These are phyloP conservation scores for Xylaria intraflava DNA, from an alignment of 495 filamentous ascomycete genomes.

Conservation along the genomic window DNA sequence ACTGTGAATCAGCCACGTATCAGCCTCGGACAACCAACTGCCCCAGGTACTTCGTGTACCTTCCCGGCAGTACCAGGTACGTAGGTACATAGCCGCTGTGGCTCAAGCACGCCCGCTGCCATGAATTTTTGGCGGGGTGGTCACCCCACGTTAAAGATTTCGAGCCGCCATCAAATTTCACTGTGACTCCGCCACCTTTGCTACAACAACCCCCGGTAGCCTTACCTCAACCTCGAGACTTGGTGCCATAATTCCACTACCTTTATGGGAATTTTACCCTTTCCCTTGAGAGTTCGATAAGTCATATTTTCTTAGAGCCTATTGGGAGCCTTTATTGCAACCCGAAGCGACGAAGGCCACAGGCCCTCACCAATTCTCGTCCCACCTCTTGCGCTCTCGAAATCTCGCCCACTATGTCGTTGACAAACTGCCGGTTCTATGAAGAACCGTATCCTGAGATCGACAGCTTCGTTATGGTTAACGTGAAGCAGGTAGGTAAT, in stretches of 20 bases:
- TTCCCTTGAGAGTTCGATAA: background rate
- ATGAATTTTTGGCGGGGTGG: slow-evolving; percentile 12
- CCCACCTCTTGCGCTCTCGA: background rate
- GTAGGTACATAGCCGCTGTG: background rate
- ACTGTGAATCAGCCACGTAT: no score
- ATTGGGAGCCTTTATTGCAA: background rate
- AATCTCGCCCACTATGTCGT: slow-evolving; percentile 67
- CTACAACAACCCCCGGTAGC: slow-evolving; percentile 9
- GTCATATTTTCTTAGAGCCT: background rate
- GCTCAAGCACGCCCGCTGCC: slow-evolving; percentile 1
- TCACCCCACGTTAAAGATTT: slow-evolving; percentile 18
- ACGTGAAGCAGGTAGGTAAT: slow-evolving; percentile 76
- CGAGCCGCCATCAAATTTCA: slow-evolving; percentile 12
- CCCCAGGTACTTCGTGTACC: no score
- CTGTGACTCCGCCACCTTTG: slow-evolving; percentile 11
- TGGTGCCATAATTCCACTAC: background rate
- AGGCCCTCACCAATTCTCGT: background rate
- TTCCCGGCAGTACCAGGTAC: no score
- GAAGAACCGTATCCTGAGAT: slow-evolving; percentile 98
- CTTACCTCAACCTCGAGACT: background rate
- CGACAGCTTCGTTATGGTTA: slow-evolving; percentile 99
- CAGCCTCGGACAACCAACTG: no score
- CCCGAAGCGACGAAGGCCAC: background rate
- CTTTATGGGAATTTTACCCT: background rate
- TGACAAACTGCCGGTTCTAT: slow-evolving; percentile 98